A percentile compares a stretch with the other conserved stretches of the same genome.
Conservation (phyloP, 768 basidiomycete genomes). For the Lentinula lateritia region DNA sequence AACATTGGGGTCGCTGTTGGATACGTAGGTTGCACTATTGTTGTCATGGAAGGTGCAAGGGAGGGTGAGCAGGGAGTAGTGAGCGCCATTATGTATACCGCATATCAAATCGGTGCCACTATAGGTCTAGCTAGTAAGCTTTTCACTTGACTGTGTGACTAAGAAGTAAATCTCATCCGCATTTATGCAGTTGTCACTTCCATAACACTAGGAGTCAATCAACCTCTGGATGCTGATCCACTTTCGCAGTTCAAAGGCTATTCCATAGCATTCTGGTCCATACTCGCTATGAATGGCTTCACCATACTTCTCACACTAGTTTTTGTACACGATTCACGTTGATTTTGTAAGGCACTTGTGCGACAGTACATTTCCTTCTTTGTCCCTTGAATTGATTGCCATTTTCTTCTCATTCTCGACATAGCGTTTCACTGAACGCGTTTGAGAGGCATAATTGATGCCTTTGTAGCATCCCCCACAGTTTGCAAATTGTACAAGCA, state of each 20-base stretch:
- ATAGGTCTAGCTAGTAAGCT: slow-evolving; percentile 3
- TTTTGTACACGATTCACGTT: not conserved
- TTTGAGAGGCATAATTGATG: slow-evolving; percentile 8
- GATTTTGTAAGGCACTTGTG: no score
- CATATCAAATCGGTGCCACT: slow-evolving; percentile 7
- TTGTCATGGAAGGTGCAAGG: slow-evolving; percentile 4
- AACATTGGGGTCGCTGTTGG: slow-evolving; percentile 34
- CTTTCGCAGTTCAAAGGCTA: not conserved
- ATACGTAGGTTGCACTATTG: slow-evolving; percentile 20
- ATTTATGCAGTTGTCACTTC: not conserved
- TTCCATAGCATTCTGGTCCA: not conserved
- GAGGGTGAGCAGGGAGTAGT: slow-evolving; percentile 5
- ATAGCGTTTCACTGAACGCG: no score
- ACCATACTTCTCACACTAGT: not conserved
- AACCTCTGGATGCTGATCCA: not conserved
- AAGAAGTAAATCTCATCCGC: not conserved
- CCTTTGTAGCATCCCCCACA: no score
- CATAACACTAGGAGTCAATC: not conserved
- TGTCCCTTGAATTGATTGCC: no score
- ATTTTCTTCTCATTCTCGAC: no score
- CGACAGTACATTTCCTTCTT: no score
- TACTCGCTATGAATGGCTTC: not conserved
- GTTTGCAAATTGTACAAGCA: no score
- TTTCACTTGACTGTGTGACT: not conserved
- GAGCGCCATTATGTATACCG: slow-evolving; percentile 6